Evolutionary conservation across 2,329 filamentous ascomycete species (phyloP).

Genomic region (Scedosporium boydii): DNA sequence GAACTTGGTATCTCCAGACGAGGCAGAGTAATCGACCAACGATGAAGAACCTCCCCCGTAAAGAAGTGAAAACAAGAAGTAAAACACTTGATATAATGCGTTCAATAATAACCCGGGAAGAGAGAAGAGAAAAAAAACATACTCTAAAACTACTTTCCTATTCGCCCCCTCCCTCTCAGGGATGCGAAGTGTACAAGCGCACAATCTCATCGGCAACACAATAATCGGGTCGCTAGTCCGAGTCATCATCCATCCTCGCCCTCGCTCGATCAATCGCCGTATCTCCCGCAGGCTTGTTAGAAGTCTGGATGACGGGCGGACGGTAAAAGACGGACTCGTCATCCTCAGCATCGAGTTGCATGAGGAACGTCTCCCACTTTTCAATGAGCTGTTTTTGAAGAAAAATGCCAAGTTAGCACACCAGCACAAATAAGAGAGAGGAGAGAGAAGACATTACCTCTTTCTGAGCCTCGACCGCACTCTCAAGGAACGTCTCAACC

Average conservation of each 20-base stretch:
- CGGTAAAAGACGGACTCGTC: slow-evolving; percentile 63
- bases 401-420: background rate
- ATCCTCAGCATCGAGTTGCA: slow-evolving; percentile 91
- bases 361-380: slow-evolving; percentile 96
- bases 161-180: background rate
- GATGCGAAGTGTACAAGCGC: background rate
- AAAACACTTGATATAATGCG: background rate
- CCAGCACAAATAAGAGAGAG: slow-evolving; percentile 1
- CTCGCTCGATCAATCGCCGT: slow-evolving; percentile 52
- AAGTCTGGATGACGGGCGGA: slow-evolving; percentile 45
- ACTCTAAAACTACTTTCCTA: background rate
- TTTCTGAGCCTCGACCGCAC: slow-evolving; percentile 95
- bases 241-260: slow-evolving; percentile 51
- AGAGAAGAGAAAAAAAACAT: background rate
- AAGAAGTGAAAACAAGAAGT: background rate
- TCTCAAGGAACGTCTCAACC: slow-evolving; percentile 94
- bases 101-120: background rate
- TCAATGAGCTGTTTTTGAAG: slow-evolving; percentile 49
- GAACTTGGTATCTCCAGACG: too few species aligned
- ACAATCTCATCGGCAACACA: background rate
- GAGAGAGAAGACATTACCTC: slow-evolving; percentile 53
- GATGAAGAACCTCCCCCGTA: background rate
- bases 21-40: background rate
- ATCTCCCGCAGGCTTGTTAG: slow-evolving; percentile 40
- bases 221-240: slow-evolving; percentile 32